Base-by-base conservation (phyloP, 2,329 filamentous ascomycete genomes). In the Ramularia endophylla region DNA sequence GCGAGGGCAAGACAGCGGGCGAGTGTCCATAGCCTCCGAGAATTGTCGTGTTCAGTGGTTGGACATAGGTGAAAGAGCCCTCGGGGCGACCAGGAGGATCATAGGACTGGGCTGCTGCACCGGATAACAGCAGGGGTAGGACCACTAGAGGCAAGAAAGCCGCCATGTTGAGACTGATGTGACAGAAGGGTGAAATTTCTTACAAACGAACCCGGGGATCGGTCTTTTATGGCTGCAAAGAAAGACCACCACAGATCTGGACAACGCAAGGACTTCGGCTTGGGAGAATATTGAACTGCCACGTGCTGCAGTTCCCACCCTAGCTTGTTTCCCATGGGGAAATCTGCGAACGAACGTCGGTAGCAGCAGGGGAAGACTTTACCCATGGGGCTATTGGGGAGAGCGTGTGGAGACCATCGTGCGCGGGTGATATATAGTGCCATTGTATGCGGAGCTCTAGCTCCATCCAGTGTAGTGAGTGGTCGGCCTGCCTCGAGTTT, bases 41-140 rank as follows among this genome's bases (percentile, higher is more conserved):
- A 30, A 43, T 43, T 12, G 41, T 43, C 12, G 35, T 38, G 35
- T 43, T 43, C 41, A 35, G 29, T 30, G 41, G 41, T 22, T 43
- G 41, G 4, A 43, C 41, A 39, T 38, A 36, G 13, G 33, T 43
- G 30, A 43, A 43, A 15, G 36, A 35, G n/a, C 20, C 36, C 28
- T 38, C 35, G n/a, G 25, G 13, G 12, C 40, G 25, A 11, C 13
- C n/a, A 37, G 33, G 27, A 15, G 36, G 19, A 17, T 43, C 34
- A 18, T 31, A 43, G n/a, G 40, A 27, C 18, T 43, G 40, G 16
- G 34, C 34, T 3, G 18, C 22, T 8, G 31, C 34, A 13, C 27
- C 12, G 28, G 40, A 33, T 22, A 30, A 30, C 8, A 43, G 27
- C 36, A 38, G 13, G 22, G 43, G 39, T 30, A 46, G 27, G 18